Conservation (phyloP, 164 flowering plant species). For the Aristolochia fimbriata region DNA sequence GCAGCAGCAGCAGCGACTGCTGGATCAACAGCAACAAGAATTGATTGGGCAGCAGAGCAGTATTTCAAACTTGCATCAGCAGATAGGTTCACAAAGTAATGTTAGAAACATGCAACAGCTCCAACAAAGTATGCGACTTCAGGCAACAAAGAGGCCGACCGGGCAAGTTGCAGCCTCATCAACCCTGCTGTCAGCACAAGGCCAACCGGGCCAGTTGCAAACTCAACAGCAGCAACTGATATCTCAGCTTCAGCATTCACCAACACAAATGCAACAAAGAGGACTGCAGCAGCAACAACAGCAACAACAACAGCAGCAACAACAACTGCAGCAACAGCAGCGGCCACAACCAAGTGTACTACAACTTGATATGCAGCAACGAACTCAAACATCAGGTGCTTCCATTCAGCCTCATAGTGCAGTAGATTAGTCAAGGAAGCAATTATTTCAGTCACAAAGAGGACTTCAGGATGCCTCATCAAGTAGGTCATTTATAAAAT, state of each 20-base stretch:
- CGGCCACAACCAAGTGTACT: too few relatives aligned
- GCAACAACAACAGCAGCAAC: conserved; percentile 28
- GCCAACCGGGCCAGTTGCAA: conserved; percentile 39
- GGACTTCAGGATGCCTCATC: conserved; percentile 60
- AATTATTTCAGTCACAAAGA: conserved; percentile 62
- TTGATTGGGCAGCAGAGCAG: too few relatives aligned
- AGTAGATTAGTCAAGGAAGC: conserved; percentile 50
- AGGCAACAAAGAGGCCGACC: conserved; percentile 31
- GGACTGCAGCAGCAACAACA: conserved; percentile 37
- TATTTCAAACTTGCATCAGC: conserved; percentile 1
- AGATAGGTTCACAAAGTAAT: conserved; percentile 48
- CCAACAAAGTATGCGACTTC: conserved; percentile 43
- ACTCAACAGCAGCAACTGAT: conserved; percentile 20
- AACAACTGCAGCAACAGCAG: too few relatives aligned
- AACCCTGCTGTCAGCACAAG: conserved; percentile 38
- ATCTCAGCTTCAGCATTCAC: conserved; percentile 63
- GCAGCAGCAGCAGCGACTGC: conserved; percentile 22
- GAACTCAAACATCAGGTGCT: conserved; percentile 47
- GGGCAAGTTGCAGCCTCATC: too few relatives aligned
- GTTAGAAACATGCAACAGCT: conserved; percentile 41
- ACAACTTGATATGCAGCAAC: conserved; percentile 35
- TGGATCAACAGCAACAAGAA: conserved; percentile 11
- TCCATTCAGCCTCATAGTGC: conserved; percentile 52
- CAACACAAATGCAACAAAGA: conserved; percentile 42
- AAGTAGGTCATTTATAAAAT: conserved; percentile 24